phyloP scores from a whole-genome alignment of 2,329 filamentous ascomycete genomes.

The Hypoxylon sp. region DNA sequence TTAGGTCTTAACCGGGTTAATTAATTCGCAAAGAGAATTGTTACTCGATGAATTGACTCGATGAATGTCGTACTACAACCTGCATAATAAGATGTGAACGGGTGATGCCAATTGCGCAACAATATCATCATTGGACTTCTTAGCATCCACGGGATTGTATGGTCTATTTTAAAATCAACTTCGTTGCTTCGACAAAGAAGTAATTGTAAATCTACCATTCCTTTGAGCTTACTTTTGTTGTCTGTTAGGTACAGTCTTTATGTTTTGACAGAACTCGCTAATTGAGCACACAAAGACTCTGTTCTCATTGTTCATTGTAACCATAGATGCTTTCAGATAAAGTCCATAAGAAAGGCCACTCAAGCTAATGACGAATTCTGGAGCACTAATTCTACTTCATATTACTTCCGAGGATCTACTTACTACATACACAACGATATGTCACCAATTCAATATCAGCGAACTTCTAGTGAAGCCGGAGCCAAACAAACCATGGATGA shows the following conservation, averaged over 20 bases:
- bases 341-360: neutral
- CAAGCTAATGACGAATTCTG: neutral
- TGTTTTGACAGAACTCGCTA: neutral
- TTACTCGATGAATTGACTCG: no score
- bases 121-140: neutral
- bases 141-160: neutral
- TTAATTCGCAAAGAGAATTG: neutral
- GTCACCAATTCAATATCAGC: constrained; percentile 6
- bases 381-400: neutral
- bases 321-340: constrained; percentile 5
- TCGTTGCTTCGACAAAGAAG: neutral
- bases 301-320: constrained; percentile 15
- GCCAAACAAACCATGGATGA: neutral
- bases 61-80: neutral
- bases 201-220: neutral
- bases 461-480: neutral
- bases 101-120: neutral
- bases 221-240: constrained; percentile 7
- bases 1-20: neutral
- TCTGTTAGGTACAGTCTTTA: constrained; percentile 2
- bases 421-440: constrained; percentile 9
- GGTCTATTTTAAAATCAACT: neutral
- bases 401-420: neutral
- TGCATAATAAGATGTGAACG: neutral
- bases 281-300: constrained; percentile 16